A percentile compares a stretch with the other conserved stretches of the same genome.
phyloP scores from a whole-genome alignment of 495 filamentous ascomycete species.

The Parathielavia hyrcaniae region DNA sequence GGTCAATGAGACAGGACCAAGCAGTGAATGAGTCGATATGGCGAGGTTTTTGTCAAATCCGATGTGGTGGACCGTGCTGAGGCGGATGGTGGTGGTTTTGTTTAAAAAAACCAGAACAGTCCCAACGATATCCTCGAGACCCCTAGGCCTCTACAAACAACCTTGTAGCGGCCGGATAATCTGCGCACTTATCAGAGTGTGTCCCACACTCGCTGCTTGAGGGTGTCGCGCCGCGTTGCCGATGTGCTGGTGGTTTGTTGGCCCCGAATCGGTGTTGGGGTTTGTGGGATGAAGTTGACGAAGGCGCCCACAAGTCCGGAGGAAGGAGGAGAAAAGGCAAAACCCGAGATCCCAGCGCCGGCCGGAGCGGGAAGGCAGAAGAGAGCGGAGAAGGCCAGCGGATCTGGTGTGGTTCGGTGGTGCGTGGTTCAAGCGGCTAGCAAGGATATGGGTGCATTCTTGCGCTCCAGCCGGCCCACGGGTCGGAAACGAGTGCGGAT shows the following conservation, averaged over 20 bases:
- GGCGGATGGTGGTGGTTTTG: no score
- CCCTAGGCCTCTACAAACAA: no score
- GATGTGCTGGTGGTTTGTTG: constrained; percentile 10
- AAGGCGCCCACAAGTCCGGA: constrained; percentile 1
- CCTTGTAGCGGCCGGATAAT: background rate
- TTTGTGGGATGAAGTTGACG: constrained; percentile 12
- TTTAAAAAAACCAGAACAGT: no score
- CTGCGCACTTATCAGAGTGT: background rate
- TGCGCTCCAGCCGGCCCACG: constrained; percentile 17
- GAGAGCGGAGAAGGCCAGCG: constrained; percentile 18
- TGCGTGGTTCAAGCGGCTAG: constrained; percentile 17
- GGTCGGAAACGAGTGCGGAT: constrained; percentile 31
- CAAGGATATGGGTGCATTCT: constrained; percentile 12
- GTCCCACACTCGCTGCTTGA: no score
- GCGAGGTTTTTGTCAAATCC: no score
- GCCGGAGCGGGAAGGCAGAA: constrained; percentile 18
- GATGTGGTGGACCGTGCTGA: no score
- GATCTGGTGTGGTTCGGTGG: constrained; percentile 15
- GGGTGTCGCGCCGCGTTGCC: background rate
- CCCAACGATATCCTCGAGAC: no score
- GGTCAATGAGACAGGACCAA: background rate
- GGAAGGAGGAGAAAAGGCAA: constrained; percentile 4
- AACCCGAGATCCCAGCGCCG: background rate
- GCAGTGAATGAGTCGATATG: no score
- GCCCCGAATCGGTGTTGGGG: constrained; percentile 22